Evolutionary conservation across 2,329 filamentous ascomycete genomes (phyloP).

Genomic region (Exophiala dermatitidis): DNA sequence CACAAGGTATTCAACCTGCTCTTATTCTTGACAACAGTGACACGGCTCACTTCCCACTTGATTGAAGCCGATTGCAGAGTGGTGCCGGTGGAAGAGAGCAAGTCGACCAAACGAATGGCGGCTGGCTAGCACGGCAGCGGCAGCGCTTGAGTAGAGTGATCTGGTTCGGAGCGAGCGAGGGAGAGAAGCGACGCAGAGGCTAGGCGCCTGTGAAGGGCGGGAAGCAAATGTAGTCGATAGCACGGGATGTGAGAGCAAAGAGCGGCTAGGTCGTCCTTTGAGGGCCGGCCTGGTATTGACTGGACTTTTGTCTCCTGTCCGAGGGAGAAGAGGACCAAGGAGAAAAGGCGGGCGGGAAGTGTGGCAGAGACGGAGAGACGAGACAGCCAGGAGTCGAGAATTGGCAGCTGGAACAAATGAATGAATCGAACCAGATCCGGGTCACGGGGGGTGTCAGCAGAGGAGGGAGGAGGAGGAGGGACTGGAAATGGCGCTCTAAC

Average conservation of each 20-base stretch:
- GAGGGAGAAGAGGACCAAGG: constrained; percentile 22
- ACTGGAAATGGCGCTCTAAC: not conserved
- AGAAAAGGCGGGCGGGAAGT: constrained; percentile 23
- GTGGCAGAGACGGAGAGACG: constrained; percentile 11
- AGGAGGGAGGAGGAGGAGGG: not conserved
- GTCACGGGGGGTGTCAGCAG: not conserved
- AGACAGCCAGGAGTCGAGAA: constrained; percentile 13
- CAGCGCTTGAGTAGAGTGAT: constrained; percentile 5
- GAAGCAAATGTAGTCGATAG: constrained; percentile 9
- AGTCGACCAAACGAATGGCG: constrained; percentile 19
- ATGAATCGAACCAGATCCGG: not conserved
- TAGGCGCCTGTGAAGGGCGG: constrained; percentile 16
- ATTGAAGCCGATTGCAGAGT: not conserved
- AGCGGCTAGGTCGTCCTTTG: constrained; percentile 24
- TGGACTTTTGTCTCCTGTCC: constrained; percentile 13
- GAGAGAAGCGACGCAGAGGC: constrained; percentile 14
- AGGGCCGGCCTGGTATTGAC: not conserved
- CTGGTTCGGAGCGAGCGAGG: constrained; percentile 15
- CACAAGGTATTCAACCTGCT: constrained; percentile 1
- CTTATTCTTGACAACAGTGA: not conserved
- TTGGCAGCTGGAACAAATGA: constrained; percentile 10
- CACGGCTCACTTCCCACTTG: not conserved
- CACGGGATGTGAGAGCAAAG: constrained; percentile 22
- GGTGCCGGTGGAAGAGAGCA: constrained; percentile 3
- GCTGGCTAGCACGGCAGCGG: constrained; percentile 15